Conservation (phyloP, 148 eudicot genomes). For the Heliosperma pusillum region DNA sequence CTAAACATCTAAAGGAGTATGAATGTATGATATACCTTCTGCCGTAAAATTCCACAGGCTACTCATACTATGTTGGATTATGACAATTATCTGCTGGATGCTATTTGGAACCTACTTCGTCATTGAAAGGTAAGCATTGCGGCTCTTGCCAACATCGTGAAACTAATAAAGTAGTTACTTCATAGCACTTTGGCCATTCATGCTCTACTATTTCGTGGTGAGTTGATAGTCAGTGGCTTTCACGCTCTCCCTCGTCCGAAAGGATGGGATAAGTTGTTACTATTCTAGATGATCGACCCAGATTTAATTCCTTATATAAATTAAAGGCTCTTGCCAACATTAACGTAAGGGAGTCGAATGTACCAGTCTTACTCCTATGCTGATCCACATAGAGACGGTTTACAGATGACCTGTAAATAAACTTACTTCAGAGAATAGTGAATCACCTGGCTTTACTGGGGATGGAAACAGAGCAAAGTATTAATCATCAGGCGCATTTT, state of each 20-base stretch:
- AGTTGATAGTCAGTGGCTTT: too few relatives aligned
- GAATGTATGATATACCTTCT: background rate
- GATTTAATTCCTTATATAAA: too few relatives aligned
- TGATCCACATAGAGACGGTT: background rate
- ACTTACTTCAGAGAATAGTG: too few relatives aligned
- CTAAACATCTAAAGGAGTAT: background rate
- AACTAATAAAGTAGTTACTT: too few relatives aligned
- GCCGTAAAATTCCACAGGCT: constrained; percentile 36
- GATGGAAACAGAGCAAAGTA: background rate
- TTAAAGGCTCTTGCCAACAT: too few relatives aligned
- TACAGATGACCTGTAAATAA: background rate
- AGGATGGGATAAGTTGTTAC: too few relatives aligned
- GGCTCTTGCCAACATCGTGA: background rate
- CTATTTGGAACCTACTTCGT: constrained; percentile 62
- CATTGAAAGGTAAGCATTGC: constrained; percentile 46
- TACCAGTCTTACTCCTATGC: background rate
- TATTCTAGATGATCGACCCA: too few relatives aligned
- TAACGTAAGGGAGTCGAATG: background rate
- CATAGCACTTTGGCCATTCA: too few relatives aligned
- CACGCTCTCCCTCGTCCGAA: too few relatives aligned
- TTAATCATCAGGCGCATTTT: background rate
- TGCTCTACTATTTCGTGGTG: too few relatives aligned
- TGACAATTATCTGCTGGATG: constrained; percentile 57
- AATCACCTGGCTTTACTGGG: too few relatives aligned
- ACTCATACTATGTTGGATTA: constrained; percentile 49